phyloP scores from a whole-genome alignment of 768 basidiomycete genomes.

The Podaxis sp. region DNA sequence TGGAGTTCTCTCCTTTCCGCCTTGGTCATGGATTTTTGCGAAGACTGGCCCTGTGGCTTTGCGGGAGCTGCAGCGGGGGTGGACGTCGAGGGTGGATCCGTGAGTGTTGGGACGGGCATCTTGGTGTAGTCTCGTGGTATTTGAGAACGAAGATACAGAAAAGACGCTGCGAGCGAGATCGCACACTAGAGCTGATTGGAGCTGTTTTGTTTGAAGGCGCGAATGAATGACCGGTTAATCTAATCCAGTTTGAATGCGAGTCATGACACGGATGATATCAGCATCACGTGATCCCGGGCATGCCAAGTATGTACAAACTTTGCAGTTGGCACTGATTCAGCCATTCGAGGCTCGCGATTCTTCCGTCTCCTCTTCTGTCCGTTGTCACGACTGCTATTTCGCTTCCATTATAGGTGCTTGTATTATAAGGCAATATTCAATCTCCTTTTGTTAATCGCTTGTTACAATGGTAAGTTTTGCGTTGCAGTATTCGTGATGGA shows the following conservation, averaged over 20 bases:
- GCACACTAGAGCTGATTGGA: neutral
- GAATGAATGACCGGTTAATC: neutral
- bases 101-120: slow-evolving; percentile 35
- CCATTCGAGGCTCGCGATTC: neutral
- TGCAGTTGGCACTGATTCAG: slow-evolving; percentile 5
- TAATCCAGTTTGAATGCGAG: slow-evolving; percentile 1
- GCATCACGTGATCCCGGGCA: slow-evolving; percentile 5
- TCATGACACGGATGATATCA: neutral
- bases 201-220: too few relatives aligned
- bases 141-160: neutral
- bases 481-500: neutral
- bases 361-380: neutral
- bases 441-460: neutral
- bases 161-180: neutral
- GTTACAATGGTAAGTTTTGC: slow-evolving; percentile 5
- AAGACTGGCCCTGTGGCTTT: slow-evolving; percentile 32
- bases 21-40: slow-evolving; percentile 77
- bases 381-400: neutral
- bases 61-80: slow-evolving; percentile 9
- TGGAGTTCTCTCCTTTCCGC: slow-evolving; percentile 78
- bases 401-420: neutral
- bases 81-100: slow-evolving; percentile 25
- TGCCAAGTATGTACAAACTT: slow-evolving; percentile 9
- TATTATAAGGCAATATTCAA: neutral
- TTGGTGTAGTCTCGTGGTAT: neutral